A percentile compares a stretch with the other conserved stretches of the same genome.
These are phyloP conservation scores for Sedum album DNA, from an alignment of 164 flowering plant species.

Conservation along the genomic window DNA sequence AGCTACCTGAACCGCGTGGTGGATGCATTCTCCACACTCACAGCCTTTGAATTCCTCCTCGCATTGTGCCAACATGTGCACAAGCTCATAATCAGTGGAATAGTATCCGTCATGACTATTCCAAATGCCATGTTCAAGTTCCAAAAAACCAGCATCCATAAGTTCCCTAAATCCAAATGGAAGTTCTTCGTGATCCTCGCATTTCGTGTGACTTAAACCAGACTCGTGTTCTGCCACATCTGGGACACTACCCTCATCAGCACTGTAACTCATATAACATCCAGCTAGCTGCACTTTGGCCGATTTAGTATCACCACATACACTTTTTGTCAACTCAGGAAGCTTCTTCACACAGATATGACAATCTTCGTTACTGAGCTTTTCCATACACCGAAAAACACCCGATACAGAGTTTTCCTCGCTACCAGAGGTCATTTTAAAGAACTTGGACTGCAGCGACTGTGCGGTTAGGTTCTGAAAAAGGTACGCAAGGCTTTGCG, in stretches of 20 bases:
- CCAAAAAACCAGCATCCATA: constrained; percentile 22
- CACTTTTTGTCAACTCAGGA: constrained; percentile 10
- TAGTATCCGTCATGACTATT: constrained; percentile 20
- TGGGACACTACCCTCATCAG: constrained; percentile 12
- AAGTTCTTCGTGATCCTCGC: constrained; percentile 7
- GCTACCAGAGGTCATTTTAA: constrained; percentile 15
- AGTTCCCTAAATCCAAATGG: constrained; percentile 5
- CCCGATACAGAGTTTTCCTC: constrained; percentile 17
- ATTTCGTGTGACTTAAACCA: constrained; percentile 12
- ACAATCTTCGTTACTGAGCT: constrained; percentile 20
- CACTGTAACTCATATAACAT: constrained; percentile 23
- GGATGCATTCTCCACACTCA: constrained; percentile 38
- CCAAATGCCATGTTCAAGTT: constrained; percentile 18
- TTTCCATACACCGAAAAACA: constrained; percentile 30
- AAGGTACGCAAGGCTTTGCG: constrained; percentile 20
- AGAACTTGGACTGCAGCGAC: constrained; percentile 27
- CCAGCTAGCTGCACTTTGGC: constrained; percentile 27
- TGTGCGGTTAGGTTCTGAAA: constrained; percentile 17
- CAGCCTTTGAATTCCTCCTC: constrained; percentile 27
- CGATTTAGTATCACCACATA: constrained; percentile 12
- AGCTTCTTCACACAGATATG: constrained; percentile 21
- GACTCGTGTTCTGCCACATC: not conserved
- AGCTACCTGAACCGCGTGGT: constrained; percentile 22
- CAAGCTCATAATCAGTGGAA: constrained; percentile 11
- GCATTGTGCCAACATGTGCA: constrained; percentile 35